These are phyloP conservation scores for Botrytis galanthina DNA, from an alignment of 2,329 filamentous ascomycete genomes.

Conservation along the genomic window DNA sequence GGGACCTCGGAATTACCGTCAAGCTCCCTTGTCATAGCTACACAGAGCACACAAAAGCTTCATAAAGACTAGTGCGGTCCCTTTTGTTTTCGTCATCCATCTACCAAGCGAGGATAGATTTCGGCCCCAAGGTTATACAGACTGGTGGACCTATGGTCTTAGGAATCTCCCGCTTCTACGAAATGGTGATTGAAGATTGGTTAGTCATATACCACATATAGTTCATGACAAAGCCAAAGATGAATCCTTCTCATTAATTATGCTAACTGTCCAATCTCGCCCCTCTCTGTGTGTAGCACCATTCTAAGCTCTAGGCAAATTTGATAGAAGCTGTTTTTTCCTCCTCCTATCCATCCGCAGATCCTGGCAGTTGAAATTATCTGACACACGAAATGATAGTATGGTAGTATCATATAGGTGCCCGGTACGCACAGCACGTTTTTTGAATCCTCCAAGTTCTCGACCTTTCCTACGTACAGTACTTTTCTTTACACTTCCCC, in stretches of 20 bases:
- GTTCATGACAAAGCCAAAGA: slow-evolving; percentile 14
- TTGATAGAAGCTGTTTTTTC: slow-evolving; percentile 10
- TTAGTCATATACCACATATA: slow-evolving; percentile 18
- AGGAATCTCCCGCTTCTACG: not conserved
- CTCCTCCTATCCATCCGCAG: slow-evolving; percentile 16
- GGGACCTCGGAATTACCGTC: not conserved
- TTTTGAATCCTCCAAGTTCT: slow-evolving; percentile 18
- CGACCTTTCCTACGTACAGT: slow-evolving; percentile 17
- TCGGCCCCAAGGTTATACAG: slow-evolving; percentile 16
- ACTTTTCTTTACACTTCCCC: not conserved
- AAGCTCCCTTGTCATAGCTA: not conserved
- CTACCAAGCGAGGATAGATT: slow-evolving; percentile 3
- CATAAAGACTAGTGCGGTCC: not conserved
- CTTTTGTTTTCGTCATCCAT: slow-evolving; percentile 7
- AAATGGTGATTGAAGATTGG: not conserved
- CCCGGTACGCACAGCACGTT: slow-evolving; percentile 7
- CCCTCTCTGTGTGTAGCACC: slow-evolving; percentile 10
- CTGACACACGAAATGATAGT: slow-evolving; percentile 14
- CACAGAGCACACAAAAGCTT: not conserved
- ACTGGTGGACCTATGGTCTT: not conserved
- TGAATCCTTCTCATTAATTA: slow-evolving; percentile 17
- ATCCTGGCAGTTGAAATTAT: slow-evolving; percentile 14
- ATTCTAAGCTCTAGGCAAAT: slow-evolving; percentile 20
- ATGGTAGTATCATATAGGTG: slow-evolving; percentile 9
- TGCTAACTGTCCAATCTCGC: slow-evolving; percentile 15